phyloP scores from a whole-genome alignment of 495 filamentous ascomycete genomes.

The Hypoxylon lienhwacheense region DNA sequence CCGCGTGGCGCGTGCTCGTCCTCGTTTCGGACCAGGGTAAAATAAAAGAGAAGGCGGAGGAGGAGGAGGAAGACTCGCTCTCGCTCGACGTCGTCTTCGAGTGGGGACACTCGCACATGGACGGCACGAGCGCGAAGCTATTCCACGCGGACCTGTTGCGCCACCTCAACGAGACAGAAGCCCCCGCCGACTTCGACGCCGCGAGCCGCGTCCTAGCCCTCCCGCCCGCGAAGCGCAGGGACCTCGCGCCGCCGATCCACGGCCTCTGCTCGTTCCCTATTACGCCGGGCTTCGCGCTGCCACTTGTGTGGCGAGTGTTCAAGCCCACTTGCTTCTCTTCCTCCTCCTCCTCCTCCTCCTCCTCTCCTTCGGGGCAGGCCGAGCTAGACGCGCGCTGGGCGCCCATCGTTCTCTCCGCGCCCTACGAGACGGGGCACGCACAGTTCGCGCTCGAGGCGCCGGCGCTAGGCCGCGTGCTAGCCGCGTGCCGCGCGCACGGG shows the following conservation, averaged over 20 bases:
- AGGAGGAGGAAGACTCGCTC: too few relatives aligned
- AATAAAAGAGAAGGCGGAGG: neutral
- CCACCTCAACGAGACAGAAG: slow-evolving; percentile 15
- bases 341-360: neutral
- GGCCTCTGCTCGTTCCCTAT: slow-evolving; percentile 24
- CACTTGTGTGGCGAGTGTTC: slow-evolving; percentile 20
- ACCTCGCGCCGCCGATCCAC: slow-evolving; percentile 18
- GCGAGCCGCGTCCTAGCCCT: slow-evolving; percentile 21
- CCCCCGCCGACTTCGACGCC: slow-evolving; percentile 3
- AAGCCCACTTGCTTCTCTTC: slow-evolving; percentile 1
- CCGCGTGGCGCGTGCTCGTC: slow-evolving; percentile 41
- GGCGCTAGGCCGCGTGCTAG: slow-evolving; percentile 23
- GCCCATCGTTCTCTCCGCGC: slow-evolving; percentile 22
- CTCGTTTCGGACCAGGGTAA: too few relatives aligned
- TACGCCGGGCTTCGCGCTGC: slow-evolving; percentile 8
- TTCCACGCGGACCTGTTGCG: slow-evolving; percentile 41
- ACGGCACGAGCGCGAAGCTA: slow-evolving; percentile 40
- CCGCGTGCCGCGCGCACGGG: slow-evolving; percentile 30
- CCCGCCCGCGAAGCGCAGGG: slow-evolving; percentile 9
- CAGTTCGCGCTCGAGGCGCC: slow-evolving; percentile 32
- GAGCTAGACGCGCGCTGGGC: slow-evolving; percentile 33
- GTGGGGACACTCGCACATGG: slow-evolving; percentile 40
- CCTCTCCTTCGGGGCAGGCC: neutral
- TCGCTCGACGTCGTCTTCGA: slow-evolving; percentile 40
- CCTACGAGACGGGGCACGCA: slow-evolving; percentile 33